phyloP scores from a whole-genome alignment of 768 basidiomycete species.

The Trametes villosa region DNA sequence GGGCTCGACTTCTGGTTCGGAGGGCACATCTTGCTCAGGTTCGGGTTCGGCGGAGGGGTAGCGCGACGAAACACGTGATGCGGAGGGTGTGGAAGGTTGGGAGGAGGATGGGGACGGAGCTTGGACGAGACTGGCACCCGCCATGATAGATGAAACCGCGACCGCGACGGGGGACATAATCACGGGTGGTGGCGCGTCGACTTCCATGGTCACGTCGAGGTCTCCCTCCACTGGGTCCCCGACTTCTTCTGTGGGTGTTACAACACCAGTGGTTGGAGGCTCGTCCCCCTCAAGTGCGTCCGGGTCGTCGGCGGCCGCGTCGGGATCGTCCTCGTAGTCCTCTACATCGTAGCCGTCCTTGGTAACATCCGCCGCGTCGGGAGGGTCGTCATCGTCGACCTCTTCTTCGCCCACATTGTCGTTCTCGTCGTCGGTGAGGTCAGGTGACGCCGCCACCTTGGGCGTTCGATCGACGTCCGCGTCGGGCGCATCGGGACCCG shows the following conservation, averaged over 20 bases:
- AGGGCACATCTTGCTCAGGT: slow-evolving; percentile 23
- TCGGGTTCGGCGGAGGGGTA: slow-evolving; percentile 44
- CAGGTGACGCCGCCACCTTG: slow-evolving; percentile 29
- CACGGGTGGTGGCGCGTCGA: slow-evolving; percentile 28
- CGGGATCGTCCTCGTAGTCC: slow-evolving; percentile 36
- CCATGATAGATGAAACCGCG: slow-evolving; percentile 53
- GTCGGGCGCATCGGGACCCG: slow-evolving; percentile 28
- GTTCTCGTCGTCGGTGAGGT: slow-evolving; percentile 41
- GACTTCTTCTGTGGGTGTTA: slow-evolving; percentile 26
- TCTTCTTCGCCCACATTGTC: slow-evolving; percentile 35
- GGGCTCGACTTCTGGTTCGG: slow-evolving; percentile 29
- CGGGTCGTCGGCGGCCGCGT: slow-evolving; percentile 32
- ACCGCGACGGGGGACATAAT: slow-evolving; percentile 37
- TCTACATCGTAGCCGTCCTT: slow-evolving; percentile 16
- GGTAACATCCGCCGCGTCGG: slow-evolving; percentile 2
- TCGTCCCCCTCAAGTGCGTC: slow-evolving; percentile 31
- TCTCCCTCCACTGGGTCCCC: slow-evolving; percentile 33
- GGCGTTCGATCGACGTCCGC: slow-evolving; percentile 26
- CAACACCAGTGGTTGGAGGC: slow-evolving; percentile 17
- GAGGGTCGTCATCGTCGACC: slow-evolving; percentile 23
- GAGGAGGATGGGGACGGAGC: slow-evolving; percentile 45
- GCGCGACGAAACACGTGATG: slow-evolving; percentile 46
- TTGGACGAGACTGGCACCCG: slow-evolving; percentile 44
- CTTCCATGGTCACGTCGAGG: slow-evolving; percentile 28
- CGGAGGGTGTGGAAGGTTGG: slow-evolving; percentile 39